Evolutionary conservation across 139 green algal genomes (phyloP).

Genomic region (Mesostigma viride): DNA sequence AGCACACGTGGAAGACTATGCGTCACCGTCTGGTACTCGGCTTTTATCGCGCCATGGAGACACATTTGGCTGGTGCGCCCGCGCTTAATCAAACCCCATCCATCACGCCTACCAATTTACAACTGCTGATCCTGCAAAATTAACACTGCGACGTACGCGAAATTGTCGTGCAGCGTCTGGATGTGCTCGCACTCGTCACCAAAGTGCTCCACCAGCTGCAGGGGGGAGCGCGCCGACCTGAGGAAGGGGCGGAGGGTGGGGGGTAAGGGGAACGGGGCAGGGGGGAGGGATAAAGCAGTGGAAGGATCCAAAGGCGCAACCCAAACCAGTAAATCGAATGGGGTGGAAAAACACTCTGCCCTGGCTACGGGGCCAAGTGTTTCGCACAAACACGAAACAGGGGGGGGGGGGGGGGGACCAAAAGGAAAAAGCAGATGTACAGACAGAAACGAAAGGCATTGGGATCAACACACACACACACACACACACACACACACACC

Average conservation of each 20-base stretch:
- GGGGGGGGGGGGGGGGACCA: too few relatives aligned
- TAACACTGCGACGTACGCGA: constrained; percentile 60
- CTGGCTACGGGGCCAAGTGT: not conserved
- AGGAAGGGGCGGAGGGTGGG: not conserved
- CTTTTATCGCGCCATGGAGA: too few relatives aligned
- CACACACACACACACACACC: too few relatives aligned
- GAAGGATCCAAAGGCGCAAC: not conserved
- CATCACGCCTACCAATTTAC: not conserved
- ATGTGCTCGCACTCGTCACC: constrained; percentile 57
- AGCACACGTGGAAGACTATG: not conserved
- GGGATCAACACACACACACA: too few relatives aligned
- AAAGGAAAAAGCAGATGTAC: too few relatives aligned
- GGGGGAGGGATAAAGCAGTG: not conserved
- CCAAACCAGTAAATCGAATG: not conserved
- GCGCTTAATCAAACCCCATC: not conserved
- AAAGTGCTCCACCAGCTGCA: constrained; percentile 65
- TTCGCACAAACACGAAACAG: not conserved
- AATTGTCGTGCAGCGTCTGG: constrained; percentile 78
- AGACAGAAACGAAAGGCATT: too few relatives aligned
- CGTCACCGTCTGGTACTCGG: too few relatives aligned
- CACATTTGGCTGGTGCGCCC: not conserved
- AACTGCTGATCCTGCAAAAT: not conserved
- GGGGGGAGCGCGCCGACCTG: constrained; percentile 38
- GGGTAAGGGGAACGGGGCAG: not conserved
- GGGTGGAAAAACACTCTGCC: not conserved